phyloP scores from a whole-genome alignment of 257 asterid species.

The Fraxinus quadrangulata region DNA sequence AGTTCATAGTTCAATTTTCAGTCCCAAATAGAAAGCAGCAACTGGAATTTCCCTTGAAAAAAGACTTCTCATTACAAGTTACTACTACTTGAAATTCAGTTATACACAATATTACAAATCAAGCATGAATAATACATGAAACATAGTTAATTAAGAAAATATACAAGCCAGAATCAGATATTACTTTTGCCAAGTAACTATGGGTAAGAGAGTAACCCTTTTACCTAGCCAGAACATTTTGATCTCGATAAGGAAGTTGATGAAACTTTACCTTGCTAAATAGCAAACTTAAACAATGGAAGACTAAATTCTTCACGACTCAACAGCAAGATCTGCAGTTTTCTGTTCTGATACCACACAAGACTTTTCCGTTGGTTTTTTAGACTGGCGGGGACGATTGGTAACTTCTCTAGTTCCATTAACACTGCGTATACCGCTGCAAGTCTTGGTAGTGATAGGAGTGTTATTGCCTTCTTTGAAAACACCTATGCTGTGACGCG shows the following conservation, averaged over 20 bases:
- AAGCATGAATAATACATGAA: background rate
- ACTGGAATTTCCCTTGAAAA: background rate
- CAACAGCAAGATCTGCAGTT: slow-evolving; percentile 34
- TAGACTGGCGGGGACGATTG: slow-evolving; percentile 33
- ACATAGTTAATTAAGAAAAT: slow-evolving; percentile 44
- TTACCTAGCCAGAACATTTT: slow-evolving; percentile 12
- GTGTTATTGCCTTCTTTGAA: slow-evolving; percentile 45
- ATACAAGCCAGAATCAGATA: slow-evolving; percentile 46
- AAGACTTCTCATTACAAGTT: background rate
- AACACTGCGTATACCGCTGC: slow-evolving; percentile 31
- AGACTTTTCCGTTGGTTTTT: slow-evolving; percentile 39
- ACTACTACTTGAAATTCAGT: background rate
- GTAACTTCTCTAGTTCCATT: slow-evolving; percentile 23
- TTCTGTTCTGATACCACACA: slow-evolving; percentile 20
- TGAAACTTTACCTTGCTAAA: slow-evolving; percentile 14
- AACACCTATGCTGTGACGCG: slow-evolving; percentile 56
- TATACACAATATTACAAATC: background rate
- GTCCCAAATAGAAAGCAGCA: background rate
- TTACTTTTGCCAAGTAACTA: slow-evolving; percentile 4
- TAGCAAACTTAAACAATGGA: slow-evolving; percentile 30
- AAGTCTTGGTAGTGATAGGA: slow-evolving; percentile 45
- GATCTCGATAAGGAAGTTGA: background rate
- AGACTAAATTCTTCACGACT: slow-evolving; percentile 36
- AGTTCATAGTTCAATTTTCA: background rate
- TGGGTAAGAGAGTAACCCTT: slow-evolving; percentile 19